Evolutionary conservation across 2,329 filamentous ascomycete genomes (phyloP).

Genomic region (Clarireedia hainanense): DNA sequence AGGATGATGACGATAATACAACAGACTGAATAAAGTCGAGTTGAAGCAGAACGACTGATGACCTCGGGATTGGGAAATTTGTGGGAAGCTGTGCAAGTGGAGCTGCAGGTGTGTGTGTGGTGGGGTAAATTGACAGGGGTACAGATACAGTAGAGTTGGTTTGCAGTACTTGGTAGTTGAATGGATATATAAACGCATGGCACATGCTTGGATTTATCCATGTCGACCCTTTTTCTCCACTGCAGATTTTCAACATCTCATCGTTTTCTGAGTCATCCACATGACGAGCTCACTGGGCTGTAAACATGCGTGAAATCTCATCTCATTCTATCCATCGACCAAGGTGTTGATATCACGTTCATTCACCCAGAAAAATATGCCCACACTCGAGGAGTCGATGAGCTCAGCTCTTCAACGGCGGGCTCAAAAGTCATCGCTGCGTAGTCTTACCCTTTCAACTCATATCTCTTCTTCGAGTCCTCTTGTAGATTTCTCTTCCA

Average conservation of each 20-base stretch:
- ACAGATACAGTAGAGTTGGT: neutral
- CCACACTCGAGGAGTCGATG: slow-evolving; percentile 5
- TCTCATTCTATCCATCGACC: neutral
- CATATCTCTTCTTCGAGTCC: slow-evolving; percentile 16
- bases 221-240: neutral
- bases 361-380: neutral
- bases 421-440: slow-evolving; percentile 2
- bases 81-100: neutral
- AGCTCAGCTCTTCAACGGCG: slow-evolving; percentile 2
- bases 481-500: slow-evolving; percentile 33
- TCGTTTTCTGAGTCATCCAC: neutral
- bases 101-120: too few species aligned
- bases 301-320: neutral
- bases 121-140: too few species aligned
- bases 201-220: neutral
- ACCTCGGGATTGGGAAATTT: neutral
- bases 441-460: slow-evolving; percentile 1
- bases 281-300: neutral
- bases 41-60: too few species aligned
- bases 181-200: neutral
- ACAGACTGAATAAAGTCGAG: too few species aligned
- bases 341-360: neutral
- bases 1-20: too few species aligned
- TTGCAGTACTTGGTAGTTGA: neutral
- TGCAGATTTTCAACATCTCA: neutral